Evolutionary conservation across 768 basidiomycete species (phyloP), one percentile per base, ranked within the genome.

Genomic region (Porpolomopsis calyptriformis): DNA sequence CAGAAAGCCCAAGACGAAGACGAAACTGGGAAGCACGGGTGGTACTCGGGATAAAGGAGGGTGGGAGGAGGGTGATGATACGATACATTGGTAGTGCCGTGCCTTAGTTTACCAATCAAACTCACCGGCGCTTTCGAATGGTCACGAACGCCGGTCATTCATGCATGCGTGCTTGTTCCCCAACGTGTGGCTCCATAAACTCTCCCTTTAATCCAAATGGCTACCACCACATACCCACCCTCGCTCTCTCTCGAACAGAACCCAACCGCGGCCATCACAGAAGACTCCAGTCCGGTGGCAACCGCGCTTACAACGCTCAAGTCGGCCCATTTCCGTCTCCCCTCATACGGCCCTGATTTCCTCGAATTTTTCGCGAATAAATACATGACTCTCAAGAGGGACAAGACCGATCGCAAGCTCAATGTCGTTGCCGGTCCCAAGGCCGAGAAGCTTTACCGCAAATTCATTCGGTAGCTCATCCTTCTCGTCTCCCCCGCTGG

Each of bases 11-110:
- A 76, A 74, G 56, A 65, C 60, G 12, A 96, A 94, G 67, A 69
- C 71, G 31, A 90, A 87, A 62, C 66, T 87, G 34, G 86, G 84
- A 4, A 75, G 76, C 47, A 57, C 71, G 1, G n/a, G n/a, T 6
- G 73, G 76, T 6, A 62, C 68, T 43, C 75, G 85, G 58, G 90
- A 93, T 58, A 83, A 75, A 57, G 87, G 86, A 9, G 88, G 89
- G 25, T 87, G 85, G 78, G 68, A 31, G 7, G 29, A 14, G 29
- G 29, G 14, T 31, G 29, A 31, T 14, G 29, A 31, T 14, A n/a
- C n/a, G n/a, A n/a, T n/a, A n/a, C n/a, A n/a, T n/a, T n/a, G n/a
- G n/a, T n/a, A n/a, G n/a, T n/a, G n/a, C n/a, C n/a, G n/a, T n/a
- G n/a, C n/a, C n/a, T n/a, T n/a, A n/a, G 29, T 7, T 7, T 31